Conservation (phyloP, 129 eudicot genomes). For the Pseudognaphalium luteoalbum region DNA sequence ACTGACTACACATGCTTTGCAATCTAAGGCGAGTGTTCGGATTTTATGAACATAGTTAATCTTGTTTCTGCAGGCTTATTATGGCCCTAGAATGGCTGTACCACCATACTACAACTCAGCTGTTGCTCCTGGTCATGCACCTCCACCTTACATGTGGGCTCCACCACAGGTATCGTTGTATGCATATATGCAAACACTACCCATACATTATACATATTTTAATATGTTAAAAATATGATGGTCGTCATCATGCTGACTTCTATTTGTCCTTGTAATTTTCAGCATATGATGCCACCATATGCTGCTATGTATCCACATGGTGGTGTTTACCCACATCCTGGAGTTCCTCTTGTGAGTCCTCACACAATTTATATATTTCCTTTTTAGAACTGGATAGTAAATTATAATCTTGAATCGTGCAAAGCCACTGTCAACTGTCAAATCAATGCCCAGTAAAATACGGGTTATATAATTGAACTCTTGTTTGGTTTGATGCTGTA, state of each 20-base stretch:
- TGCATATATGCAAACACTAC: background rate
- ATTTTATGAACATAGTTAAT: background rate
- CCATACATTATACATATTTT: background rate
- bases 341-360: constrained; percentile 77
- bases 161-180: constrained; percentile 79
- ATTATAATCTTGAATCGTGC: background rate
- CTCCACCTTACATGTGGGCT: constrained; percentile 96
- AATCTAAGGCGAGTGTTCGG: background rate
- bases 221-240: constrained; percentile 9
- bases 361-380: background rate
- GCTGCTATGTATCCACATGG: constrained; percentile 92
- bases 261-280: constrained; percentile 24
- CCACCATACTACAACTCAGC: constrained; percentile 79
- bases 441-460: background rate
- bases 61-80: constrained; percentile 63
- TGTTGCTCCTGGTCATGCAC: constrained; percentile 77
- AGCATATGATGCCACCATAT: constrained; percentile 96
- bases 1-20: background rate
- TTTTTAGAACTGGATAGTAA: background rate
- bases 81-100: constrained; percentile 86
- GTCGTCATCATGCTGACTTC: constrained; percentile 9
- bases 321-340: constrained; percentile 92
- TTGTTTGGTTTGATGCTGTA: background rate
- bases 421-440: background rate
- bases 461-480: constrained; percentile 12